phyloP scores from a whole-genome alignment of 805 yeast species.

The Teunomyces gatunensis region DNA sequence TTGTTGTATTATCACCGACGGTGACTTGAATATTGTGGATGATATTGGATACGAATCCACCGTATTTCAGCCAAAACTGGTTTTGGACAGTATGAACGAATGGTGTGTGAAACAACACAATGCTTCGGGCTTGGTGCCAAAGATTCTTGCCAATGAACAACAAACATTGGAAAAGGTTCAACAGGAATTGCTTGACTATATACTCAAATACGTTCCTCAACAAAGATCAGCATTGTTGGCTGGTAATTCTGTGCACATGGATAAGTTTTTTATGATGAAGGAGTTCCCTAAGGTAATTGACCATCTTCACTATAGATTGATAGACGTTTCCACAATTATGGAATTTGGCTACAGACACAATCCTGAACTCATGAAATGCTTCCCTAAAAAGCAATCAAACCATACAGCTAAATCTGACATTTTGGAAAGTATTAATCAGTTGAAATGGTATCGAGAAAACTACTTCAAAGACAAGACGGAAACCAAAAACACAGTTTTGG shows the following conservation, averaged over 20 bases:
- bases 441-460: constrained; percentile 70
- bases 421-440: constrained; percentile 80
- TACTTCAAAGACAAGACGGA: constrained; percentile 45
- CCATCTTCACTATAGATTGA: constrained; percentile 65
- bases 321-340: constrained; percentile 86
- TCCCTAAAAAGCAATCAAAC: constrained; percentile 62
- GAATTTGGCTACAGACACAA: constrained; percentile 81
- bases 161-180: constrained; percentile 63
- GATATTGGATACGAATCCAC: constrained; percentile 76
- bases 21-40: constrained; percentile 68
- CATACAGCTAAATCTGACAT: constrained; percentile 93
- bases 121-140: constrained; percentile 67
- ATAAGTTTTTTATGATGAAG: constrained; percentile 73
- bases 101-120: constrained; percentile 91
- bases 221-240: constrained; percentile 69
- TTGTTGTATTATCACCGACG: constrained; percentile 88
- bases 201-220: constrained; percentile 52
- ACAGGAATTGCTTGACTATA: constrained; percentile 58
- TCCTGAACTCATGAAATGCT: constrained; percentile 51
- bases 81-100: constrained; percentile 71
- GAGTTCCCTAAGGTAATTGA: constrained; percentile 79
- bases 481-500: constrained; percentile 4
- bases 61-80: constrained; percentile 60
- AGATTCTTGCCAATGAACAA: constrained; percentile 53
- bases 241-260: constrained; percentile 93